Base-by-base conservation (phyloP, 805 yeast genomes). In the Groenewaldozyma salmanticensis region DNA sequence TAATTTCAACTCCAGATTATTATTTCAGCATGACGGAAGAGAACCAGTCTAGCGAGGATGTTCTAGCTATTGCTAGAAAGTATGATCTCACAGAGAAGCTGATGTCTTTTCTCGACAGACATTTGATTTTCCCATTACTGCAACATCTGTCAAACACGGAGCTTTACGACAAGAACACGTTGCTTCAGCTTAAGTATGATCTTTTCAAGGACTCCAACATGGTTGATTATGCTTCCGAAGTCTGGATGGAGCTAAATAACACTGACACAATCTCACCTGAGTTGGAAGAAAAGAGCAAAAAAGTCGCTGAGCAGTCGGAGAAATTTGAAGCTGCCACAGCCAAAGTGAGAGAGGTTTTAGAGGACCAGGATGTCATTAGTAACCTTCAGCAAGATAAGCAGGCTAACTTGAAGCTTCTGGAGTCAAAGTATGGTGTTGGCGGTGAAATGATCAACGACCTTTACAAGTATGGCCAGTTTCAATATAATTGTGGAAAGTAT, bases 401-500 rank as follows among this genome's bases (percentile, higher is more conserved):
- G n/a, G 67, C 67, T 47, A 76, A 76, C 56, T 64, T 70, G 52
- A 64, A 65, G 40, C 67, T 66, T 43, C 54, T 76, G 42, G 64
- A 67, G 43, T 61, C 60, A 42, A 60, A 65, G 35, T 68, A 69
- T 55, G 66, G 65, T 33, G 70, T 74, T 46, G 56, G 52, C 29
- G 48, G 42, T 43, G 71, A 61, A 13, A 68, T 67, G 57, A 71
- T 74, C 48, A 59, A 69, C 46, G 70, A 66, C 43, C 60, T 76
- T 36, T 77, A 73, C 56, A 71, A 73, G 47, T 74, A 70, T 57
- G 82, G 80, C 39, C 75, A 75, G 54, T 68, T 74, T 51, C 79
- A 75, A 57, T 77, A 74, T 59, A 72, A 74, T 59, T 68, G 77
- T 57, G 82, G 82, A 49, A 75, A 75, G 52, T 77, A 76, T 57